These are phyloP conservation scores for Auricularia heimuer DNA, from an alignment of 768 basidiomycete species.

Conservation along the genomic window DNA sequence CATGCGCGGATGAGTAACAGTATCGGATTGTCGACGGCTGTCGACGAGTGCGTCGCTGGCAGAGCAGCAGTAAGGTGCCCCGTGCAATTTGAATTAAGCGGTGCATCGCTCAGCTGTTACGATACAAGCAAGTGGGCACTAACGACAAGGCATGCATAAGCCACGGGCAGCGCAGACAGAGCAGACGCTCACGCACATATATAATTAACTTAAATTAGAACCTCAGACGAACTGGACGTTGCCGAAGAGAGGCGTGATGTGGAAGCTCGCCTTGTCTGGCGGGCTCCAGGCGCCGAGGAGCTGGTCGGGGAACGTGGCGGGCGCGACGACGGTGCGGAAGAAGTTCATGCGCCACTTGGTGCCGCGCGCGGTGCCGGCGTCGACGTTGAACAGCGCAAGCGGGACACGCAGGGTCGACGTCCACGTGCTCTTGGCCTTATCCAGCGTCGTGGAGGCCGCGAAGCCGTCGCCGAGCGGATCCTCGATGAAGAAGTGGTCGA, in stretches of 20 bases:
- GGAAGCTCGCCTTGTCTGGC: neutral
- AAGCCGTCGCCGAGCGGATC: neutral
- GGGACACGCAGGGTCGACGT: neutral
- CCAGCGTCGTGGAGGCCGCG: neutral
- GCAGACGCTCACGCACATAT: too few species aligned
- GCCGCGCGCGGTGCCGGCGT: neutral
- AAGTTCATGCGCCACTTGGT: slow-evolving; percentile 3
- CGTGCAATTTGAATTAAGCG: too few species aligned
- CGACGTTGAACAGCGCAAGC: slow-evolving; percentile 2
- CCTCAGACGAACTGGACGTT: neutral
- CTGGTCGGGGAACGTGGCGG: neutral
- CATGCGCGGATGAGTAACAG: too few species aligned
- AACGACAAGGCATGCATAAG: too few species aligned
- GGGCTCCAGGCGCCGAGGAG: neutral
- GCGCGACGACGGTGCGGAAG: neutral
- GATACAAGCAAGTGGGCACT: too few species aligned
- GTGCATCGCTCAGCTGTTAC: too few species aligned
- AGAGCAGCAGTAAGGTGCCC: too few species aligned
- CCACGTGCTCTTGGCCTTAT: neutral
- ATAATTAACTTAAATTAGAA: too few species aligned
- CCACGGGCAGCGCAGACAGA: too few species aligned
- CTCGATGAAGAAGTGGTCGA: neutral
- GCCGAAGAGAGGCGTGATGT: slow-evolving; percentile 1
- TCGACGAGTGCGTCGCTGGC: too few species aligned
- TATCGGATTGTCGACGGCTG: too few species aligned